phyloP scores from a whole-genome alignment of 1,139 yeast genomes.

The Kurtzmaniella quercitrusa region DNA sequence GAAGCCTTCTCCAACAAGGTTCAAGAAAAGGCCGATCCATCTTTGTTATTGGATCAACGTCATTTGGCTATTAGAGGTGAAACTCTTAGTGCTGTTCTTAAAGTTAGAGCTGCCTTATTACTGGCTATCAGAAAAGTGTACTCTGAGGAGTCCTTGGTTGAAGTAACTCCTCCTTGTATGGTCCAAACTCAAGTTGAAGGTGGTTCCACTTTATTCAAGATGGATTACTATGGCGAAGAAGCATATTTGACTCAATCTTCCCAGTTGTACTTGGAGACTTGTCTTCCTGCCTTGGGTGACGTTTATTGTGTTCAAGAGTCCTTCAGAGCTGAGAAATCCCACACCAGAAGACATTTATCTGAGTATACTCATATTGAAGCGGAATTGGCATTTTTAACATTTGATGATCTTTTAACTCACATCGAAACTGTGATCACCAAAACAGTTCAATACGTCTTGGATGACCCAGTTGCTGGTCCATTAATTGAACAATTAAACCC shows the following conservation, averaged over 20 bases:
- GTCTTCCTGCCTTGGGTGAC: conserved; percentile 94
- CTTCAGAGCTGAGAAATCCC: conserved; percentile 98
- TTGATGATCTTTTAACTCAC: conserved; percentile 82
- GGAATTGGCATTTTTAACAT: conserved; percentile 81
- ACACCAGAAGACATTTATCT: conserved; percentile 95
- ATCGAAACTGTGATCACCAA: conserved; percentile 74
- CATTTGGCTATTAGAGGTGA: conserved; percentile 96
- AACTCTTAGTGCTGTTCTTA: conserved; percentile 88
- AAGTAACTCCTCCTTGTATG: conserved; percentile 99
- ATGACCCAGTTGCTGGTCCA: conserved; percentile 90
- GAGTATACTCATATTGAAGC: conserved; percentile 98
- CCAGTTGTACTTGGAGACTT: conserved; percentile 93
- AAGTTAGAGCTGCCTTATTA: conserved; percentile 82
- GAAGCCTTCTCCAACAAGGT: conserved; percentile 93
- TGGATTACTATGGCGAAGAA: conserved; percentile 95
- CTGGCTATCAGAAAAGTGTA: conserved; percentile 72
- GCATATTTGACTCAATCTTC: conserved; percentile 97
- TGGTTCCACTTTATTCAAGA: conserved; percentile 90
- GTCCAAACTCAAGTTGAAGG: conserved; percentile 99
- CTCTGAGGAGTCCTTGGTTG: conserved; percentile 70
- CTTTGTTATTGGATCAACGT: conserved; percentile 88
- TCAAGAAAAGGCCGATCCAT: conserved; percentile 91
- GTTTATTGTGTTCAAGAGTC: conserved; percentile 98
- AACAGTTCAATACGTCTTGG: conserved; percentile 69
- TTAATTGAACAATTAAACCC: conserved; percentile 91